phyloP scores from a whole-genome alignment of 2,329 filamentous ascomycete genomes.

The Fusarium penzigii region DNA sequence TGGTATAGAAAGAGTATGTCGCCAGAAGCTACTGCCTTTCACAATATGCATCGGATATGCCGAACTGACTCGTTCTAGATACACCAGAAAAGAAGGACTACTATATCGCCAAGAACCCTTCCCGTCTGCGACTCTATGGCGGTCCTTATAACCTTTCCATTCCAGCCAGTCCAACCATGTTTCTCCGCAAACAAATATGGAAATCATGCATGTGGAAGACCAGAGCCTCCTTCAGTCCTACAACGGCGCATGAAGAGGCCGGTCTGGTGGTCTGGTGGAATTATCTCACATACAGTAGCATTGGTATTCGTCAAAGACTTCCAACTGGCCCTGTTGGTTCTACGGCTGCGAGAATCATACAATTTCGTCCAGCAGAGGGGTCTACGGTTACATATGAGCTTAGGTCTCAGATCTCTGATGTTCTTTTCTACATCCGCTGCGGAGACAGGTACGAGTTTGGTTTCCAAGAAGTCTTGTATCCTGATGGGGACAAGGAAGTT shows the following conservation, averaged over 20 bases:
- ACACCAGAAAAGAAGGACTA: background rate
- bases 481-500: background rate
- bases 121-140: background rate
- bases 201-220: background rate
- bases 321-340: background rate
- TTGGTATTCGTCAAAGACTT: background rate
- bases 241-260: background rate
- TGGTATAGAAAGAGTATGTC: background rate
- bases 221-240: background rate
- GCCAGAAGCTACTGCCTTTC: background rate
- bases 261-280: background rate
- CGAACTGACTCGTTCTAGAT: background rate
- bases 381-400: background rate
- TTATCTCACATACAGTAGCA: background rate
- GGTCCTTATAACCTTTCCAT: background rate
- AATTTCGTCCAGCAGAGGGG: background rate
- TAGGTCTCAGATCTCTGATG: background rate
- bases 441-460: background rate
- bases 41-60: background rate
- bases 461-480: background rate
- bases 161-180: background rate
- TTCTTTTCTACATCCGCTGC: background rate
- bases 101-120: background rate
- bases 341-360: background rate
- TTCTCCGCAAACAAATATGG: background rate